Evolutionary conservation across 108 stramenopile species (phyloP).

Genomic region (Seminavis robusta): DNA sequence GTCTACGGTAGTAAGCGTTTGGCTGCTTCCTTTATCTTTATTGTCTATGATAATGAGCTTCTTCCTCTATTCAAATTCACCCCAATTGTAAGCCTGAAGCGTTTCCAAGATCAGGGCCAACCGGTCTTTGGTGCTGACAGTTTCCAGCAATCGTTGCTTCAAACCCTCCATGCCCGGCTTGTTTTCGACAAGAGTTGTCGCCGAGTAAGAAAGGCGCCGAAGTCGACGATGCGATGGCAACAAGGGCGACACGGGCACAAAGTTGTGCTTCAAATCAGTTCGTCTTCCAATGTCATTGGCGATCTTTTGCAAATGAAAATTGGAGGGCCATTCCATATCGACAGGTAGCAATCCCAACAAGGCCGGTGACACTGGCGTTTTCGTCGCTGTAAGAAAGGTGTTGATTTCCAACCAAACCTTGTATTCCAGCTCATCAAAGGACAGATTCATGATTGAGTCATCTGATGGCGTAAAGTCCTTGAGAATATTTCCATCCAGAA

Average conservation of each 20-base stretch:
- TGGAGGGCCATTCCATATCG: slow-evolving; percentile 27
- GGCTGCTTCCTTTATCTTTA: too few relatives aligned
- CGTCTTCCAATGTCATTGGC: neutral
- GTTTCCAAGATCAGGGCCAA: too few relatives aligned
- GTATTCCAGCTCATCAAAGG: slow-evolving; percentile 53
- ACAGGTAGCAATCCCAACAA: slow-evolving; percentile 48
- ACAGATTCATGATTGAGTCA: slow-evolving; percentile 6
- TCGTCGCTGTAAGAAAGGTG: slow-evolving; percentile 36
- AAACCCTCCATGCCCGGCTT: too few relatives aligned
- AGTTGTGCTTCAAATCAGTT: slow-evolving; percentile 11
- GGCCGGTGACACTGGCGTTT: slow-evolving; percentile 36
- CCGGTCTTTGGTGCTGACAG: slow-evolving; percentile 46
- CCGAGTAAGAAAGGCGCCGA: slow-evolving; percentile 55
- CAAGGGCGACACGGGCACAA: slow-evolving; percentile 25
- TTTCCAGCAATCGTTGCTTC: slow-evolving; percentile 44
- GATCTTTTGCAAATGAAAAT: slow-evolving; percentile 25
- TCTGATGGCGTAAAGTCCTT: slow-evolving; percentile 19
- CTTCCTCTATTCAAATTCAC: too few relatives aligned
- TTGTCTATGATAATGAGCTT: too few relatives aligned
- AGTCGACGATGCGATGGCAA: slow-evolving; percentile 68
- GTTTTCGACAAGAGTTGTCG: slow-evolving; percentile 48
- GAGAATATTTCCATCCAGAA: slow-evolving; percentile 38
- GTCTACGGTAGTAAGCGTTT: too few relatives aligned
- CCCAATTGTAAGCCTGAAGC: too few relatives aligned
- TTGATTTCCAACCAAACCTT: slow-evolving; percentile 61